Evolutionary conservation across 169 alveolate species (phyloP), one percentile per base, ranked within the genome.

Genomic region (Miamiensis avidus): DNA sequence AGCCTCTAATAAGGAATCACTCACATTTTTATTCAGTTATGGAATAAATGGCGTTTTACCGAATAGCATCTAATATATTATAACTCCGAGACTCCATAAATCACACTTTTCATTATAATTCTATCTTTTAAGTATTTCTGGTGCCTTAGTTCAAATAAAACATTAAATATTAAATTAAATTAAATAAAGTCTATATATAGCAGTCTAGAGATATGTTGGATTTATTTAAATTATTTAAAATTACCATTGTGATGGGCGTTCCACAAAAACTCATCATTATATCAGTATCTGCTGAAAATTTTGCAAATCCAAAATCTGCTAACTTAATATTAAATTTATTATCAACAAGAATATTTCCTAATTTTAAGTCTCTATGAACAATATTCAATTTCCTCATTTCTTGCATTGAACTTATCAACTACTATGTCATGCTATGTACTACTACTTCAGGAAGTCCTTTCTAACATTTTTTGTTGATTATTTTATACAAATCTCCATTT

Each of bases 271-370:
- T 79, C 0, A 73, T 86, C 74, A 86, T 74, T 65, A 81, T 33
- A 78, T 85, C 74, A 65, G 75, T 79, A 11, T 86, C 87, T 86
- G 81, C 81, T 69, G 31, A 49, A 75, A 73, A 76, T 65, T 86
- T 86, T 26, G 90, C 90, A 69, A 86, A 86, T 64, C 90, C 90
- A 65, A 86, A 86, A 69, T 86, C 90, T 49, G 90, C 90, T 75
- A 86, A 81, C 65, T 81, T 81, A 65, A 86, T 86, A 32, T 74
- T 29, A 64, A 85, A 86, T 31, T 86, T 65, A 29, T 81, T 73
- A 75, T 78, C 72, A 28, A 86, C 87, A 64, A 86, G 75, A 34
- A 86, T 86, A 81, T 86, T 86, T 64, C 87, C 90, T 27, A 86
- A 77, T 81, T 86, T 86, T 79, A 86, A 81, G 81, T 86, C 90